Conservation (phyloP, 2,329 filamentous ascomycete species). For the Sclerotinia spermophila region DNA sequence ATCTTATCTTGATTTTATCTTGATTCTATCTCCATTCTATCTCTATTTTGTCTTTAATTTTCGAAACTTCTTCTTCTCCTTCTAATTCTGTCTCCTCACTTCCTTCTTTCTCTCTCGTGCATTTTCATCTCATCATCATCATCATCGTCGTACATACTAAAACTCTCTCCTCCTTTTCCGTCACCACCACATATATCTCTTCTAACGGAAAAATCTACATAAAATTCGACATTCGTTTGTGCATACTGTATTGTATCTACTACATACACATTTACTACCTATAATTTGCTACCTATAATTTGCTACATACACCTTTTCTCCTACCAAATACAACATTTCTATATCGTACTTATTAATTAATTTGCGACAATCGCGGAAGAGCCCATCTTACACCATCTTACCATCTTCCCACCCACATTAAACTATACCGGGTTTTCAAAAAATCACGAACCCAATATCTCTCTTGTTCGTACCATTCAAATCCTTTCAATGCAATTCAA, state of each 20-base stretch:
- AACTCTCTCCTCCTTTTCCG: not conserved
- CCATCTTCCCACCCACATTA: no score
- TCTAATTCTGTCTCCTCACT: not conserved
- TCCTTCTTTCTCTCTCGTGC: constrained; percentile 12
- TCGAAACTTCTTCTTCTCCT: not conserved
- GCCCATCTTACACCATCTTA: not conserved
- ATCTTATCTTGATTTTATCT: not conserved
- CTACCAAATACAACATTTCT: not conserved
- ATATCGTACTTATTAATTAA: constrained; percentile 9
- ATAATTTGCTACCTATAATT: no score
- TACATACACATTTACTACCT: no score
- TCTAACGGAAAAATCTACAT: not conserved
- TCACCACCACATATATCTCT: not conserved
- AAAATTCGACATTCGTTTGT: not conserved
- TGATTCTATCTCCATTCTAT: not conserved
- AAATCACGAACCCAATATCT: not conserved
- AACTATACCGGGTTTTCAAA: not conserved
- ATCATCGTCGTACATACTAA: not conserved
- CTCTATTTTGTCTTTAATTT: not conserved
- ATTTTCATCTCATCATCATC: not conserved
- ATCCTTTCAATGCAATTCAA: not conserved
- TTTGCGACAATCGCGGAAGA: constrained; percentile 2
- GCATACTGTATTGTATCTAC: no score
- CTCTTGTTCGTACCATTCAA: not conserved
- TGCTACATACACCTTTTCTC: no score